Base-by-base conservation (phyloP, 768 basidiomycete genomes). In the Tulasnella sp. region DNA sequence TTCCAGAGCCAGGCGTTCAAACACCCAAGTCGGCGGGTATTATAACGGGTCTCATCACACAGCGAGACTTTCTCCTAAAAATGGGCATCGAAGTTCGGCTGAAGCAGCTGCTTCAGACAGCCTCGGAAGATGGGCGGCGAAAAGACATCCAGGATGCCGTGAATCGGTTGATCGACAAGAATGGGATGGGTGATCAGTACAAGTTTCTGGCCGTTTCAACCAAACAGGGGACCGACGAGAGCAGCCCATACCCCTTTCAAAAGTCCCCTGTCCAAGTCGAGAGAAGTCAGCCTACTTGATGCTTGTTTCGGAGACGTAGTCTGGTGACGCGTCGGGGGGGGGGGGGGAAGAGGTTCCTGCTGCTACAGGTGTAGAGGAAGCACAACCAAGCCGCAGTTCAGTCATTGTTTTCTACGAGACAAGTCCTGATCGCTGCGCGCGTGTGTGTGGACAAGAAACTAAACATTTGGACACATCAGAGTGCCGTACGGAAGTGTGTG, bases 161-260 rank as follows among this genome's bases (percentile, higher is more conserved):
- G 23, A 70, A 77, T 58, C 72, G 93, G 62, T 73, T 97, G n/a
- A 79, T 91, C 17, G 88, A 96, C 69, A 76, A 75, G 1, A 73
- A 73, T 19, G 76, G 90, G 19, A 98, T 98, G 95, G 95, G 96
- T 0, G 75, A 70, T 41, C 80, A 95, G 73, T 98, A 97, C 68
- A 78, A 84, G 70, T 78, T 97, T 17, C 72, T 97, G 69, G 92
- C 83, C 1, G 63, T 85, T 2, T 74, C 73, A 17, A 67, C 43
- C 27, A 47, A 13, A 1, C 5, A 38, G 34, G 34, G 15, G 15
- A 15, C 7, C 34, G 34, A 38, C 34, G 41, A 9, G 32, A 60
- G 53, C 23, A 43, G 23, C 26, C 47, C 50, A 21, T 59, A 59
- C 50, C 58, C 58, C 30, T 59, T 59, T 42, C 10, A 29, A 30